These are phyloP conservation scores for Ilyonectria mors-panacis DNA, from an alignment of 2,329 filamentous ascomycete genomes.

Conservation along the genomic window DNA sequence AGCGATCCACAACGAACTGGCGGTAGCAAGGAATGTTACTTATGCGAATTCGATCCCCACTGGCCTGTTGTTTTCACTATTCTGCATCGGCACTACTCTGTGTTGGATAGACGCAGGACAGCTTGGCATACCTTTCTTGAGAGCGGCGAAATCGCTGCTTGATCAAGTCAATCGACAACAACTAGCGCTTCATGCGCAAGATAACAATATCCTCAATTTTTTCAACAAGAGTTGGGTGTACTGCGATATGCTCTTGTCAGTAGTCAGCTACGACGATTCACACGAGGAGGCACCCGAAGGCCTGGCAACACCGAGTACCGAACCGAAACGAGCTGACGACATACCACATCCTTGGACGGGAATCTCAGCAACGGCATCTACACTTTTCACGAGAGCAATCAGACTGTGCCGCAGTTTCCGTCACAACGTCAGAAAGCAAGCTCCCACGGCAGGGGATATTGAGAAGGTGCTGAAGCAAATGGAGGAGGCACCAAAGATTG, in stretches of 20 bases:
- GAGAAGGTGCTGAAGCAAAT: constrained; percentile 45
- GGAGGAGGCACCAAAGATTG: constrained; percentile 51
- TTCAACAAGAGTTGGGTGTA: constrained; percentile 58
- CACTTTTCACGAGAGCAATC: constrained; percentile 54
- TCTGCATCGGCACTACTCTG: constrained; percentile 57
- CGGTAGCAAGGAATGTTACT: constrained; percentile 41
- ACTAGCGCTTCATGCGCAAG: constrained; percentile 21
- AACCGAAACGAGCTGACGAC: constrained; percentile 34
- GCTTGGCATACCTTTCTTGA: constrained; percentile 51
- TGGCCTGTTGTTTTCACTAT: constrained; percentile 55
- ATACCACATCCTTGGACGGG: constrained; percentile 57
- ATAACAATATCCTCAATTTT: constrained; percentile 52
- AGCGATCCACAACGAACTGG: constrained; percentile 53
- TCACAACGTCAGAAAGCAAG: constrained; percentile 38
- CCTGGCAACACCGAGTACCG: constrained; percentile 1
- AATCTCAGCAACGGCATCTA: constrained; percentile 52
- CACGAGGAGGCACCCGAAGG: constrained; percentile 31
- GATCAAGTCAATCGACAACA: constrained; percentile 45
- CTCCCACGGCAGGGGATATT: constrained; percentile 47
- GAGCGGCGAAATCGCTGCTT: constrained; percentile 48
- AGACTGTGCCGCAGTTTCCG: constrained; percentile 55
- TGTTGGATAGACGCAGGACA: constrained; percentile 57
- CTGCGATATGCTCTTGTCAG: constrained; percentile 57
- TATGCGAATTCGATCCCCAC: constrained; percentile 48
- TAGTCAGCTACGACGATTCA: constrained; percentile 53